Evolutionary conservation across 192 early-diverging fungal species (phyloP), one percentile per base, ranked within the genome.

Genomic region (Thamnidium elegans): DNA sequence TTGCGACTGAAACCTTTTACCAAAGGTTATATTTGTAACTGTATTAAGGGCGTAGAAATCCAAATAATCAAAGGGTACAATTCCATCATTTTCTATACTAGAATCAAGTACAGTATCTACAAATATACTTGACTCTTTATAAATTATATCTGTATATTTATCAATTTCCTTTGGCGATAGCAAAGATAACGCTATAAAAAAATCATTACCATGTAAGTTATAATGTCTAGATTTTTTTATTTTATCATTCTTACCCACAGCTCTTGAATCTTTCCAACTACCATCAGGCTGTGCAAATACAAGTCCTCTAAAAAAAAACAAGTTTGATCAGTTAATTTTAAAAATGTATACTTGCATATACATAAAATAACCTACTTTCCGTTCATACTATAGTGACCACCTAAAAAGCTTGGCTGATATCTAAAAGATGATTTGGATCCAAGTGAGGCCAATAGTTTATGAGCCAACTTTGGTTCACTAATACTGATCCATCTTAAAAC

Each of bases 251-350:
- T 10, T 17, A 62, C 60, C 46, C 31, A 46, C 60, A 31, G 45
- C 60, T 48, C 60, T 46, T 50, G 60, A 15, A 14, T 48, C 48
- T 15, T 62, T 62, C 60, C 60, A 62, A 7, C 17, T 4, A 34
- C 1, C 4, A 17, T 50, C 60, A 31, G 11, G n/a, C 13, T 23
- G 15, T 26, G 45, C 45, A 34, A 50, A 62, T 11, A 62, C 30
- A 20, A 62, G 14, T 10, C 60, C 60, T 50, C 60, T 62, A 62
- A 15, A 19, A 26, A 26, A 26, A 26, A 26, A 26, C 26, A 26
- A 26, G 26, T 26, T 2, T 2, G 3, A 26, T 54, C 15, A 62
- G 15, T 19, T 50, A 7, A 48, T 46, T 1, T 32, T 8, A 10
- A 32, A 13, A 44, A 6, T 23, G 15, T 46, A 26, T 14, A 31